A percentile compares a stretch with the other conserved stretches of the same genome.
Evolutionary conservation across 768 basidiomycete species (phyloP).

Genomic region (Pleurotus pulmonarius): DNA sequence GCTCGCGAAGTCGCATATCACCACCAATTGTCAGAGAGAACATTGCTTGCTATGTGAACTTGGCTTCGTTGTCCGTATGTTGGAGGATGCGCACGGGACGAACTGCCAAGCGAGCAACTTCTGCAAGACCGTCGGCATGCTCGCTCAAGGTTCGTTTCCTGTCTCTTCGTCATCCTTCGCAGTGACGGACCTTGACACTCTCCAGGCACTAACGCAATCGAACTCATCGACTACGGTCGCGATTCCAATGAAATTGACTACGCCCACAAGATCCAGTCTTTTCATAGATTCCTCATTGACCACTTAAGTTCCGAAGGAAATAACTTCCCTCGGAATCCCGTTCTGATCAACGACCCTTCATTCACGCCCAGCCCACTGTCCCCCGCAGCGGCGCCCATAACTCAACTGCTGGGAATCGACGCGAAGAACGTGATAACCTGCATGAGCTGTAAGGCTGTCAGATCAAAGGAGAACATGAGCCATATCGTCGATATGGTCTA

Average conservation of each 20-base stretch:
- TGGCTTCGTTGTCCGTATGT: slow-evolving; percentile 92
- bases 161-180: not conserved
- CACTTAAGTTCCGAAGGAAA: slow-evolving; percentile 76
- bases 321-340: slow-evolving; percentile 55
- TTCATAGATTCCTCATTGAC: slow-evolving; percentile 92
- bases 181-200: not conserved
- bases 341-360: slow-evolving; percentile 34
- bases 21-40: slow-evolving; percentile 82
- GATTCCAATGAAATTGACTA: slow-evolving; percentile 75
- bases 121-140: slow-evolving; percentile 86
- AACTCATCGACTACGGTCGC: slow-evolving; percentile 84
- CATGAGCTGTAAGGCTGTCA: slow-evolving; percentile 62
- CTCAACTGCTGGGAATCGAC: slow-evolving; percentile 81
- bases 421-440: slow-evolving; percentile 77
- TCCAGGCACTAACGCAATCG: slow-evolving; percentile 71
- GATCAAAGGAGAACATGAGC: slow-evolving; percentile 73
- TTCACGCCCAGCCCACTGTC: slow-evolving; percentile 12
- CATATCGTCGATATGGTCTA: slow-evolving; percentile 87
- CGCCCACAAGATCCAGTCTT: slow-evolving; percentile 86
- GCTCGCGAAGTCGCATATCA: slow-evolving; percentile 89
- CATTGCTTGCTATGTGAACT: slow-evolving; percentile 94
- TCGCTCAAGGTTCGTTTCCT: slow-evolving; percentile 60
- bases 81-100: slow-evolving; percentile 89
- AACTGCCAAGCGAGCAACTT: slow-evolving; percentile 98
- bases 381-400: slow-evolving; percentile 67